A percentile compares a stretch with the other conserved stretches of the same genome.
Conservation (phyloP, 331 rosid genomes). For the Telfairia occidentalis region DNA sequence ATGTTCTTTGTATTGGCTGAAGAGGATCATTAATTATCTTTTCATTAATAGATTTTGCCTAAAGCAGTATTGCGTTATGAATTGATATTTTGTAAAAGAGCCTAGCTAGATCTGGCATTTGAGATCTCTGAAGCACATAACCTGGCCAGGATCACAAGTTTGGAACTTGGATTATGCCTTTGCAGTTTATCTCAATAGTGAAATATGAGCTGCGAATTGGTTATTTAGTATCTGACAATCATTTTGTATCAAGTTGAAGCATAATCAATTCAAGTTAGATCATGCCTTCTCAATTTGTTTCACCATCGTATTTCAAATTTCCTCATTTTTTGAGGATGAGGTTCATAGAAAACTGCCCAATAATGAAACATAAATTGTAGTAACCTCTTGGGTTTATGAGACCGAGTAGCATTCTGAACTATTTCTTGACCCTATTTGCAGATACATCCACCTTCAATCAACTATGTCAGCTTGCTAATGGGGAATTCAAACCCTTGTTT, state of each 20-base stretch:
- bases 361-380: too few relatives aligned
- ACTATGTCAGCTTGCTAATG: conserved; percentile 82
- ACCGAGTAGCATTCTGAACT: not conserved
- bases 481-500: conserved; percentile 48
- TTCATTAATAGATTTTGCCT: not conserved
- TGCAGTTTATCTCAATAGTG: not conserved
- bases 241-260: not conserved
- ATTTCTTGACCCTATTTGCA: conserved; percentile 19
- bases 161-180: not conserved
- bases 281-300: not conserved
- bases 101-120: not conserved
- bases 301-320: not conserved
- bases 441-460: conserved; percentile 54
- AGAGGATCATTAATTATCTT: not conserved
- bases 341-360: too few relatives aligned
- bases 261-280: not conserved
- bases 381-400: too few relatives aligned
- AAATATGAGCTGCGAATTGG: not conserved
- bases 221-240: not conserved
- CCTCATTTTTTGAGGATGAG: too few relatives aligned
- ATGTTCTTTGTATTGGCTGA: not conserved
- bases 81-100: not conserved
- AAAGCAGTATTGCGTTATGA: not conserved
- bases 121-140: not conserved
- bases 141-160: not conserved